phyloP scores from a whole-genome alignment of 2,329 filamentous ascomycete species.

The Aspergillus transmontanensis region DNA sequence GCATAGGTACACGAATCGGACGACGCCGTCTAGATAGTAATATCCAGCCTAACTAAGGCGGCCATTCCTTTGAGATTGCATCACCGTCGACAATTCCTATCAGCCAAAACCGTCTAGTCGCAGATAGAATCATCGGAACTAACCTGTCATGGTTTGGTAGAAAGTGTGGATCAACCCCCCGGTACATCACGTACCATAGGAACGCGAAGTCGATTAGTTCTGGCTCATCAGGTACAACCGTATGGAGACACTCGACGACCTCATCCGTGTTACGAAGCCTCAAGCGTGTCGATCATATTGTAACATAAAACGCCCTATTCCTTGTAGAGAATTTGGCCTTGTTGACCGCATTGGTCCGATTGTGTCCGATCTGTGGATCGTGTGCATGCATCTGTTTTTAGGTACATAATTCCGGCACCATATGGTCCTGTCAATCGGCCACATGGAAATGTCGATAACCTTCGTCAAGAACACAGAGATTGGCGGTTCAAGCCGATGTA shows the following conservation, averaged over 20 bases:
- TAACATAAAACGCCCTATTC: not conserved
- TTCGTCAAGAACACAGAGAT: not conserved
- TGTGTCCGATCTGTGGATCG: not conserved
- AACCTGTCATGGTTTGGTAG: not conserved
- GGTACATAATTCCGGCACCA: not conserved
- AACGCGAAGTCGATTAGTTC: not conserved
- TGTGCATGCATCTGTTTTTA: not conserved
- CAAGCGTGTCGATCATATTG: not conserved
- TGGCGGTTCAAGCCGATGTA: not conserved
- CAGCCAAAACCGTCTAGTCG: not conserved
- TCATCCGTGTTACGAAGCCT: not conserved
- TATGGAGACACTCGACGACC: not conserved
- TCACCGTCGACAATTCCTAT: not conserved
- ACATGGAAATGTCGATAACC: not conserved
- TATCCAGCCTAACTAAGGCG: not conserved
- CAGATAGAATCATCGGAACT: not conserved
- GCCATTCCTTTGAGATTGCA: not conserved
- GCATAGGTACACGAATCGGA: not conserved
- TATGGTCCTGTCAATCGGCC: not conserved
- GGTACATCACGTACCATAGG: not conserved
- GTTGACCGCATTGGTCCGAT: not conserved
- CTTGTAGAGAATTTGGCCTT: not conserved
- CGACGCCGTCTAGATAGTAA: not conserved
- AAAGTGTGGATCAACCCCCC: not conserved
- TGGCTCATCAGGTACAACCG: not conserved